Base-by-base conservation (phyloP, 371 early-diverging fungal genomes). In the Smittium mucronatum region DNA sequence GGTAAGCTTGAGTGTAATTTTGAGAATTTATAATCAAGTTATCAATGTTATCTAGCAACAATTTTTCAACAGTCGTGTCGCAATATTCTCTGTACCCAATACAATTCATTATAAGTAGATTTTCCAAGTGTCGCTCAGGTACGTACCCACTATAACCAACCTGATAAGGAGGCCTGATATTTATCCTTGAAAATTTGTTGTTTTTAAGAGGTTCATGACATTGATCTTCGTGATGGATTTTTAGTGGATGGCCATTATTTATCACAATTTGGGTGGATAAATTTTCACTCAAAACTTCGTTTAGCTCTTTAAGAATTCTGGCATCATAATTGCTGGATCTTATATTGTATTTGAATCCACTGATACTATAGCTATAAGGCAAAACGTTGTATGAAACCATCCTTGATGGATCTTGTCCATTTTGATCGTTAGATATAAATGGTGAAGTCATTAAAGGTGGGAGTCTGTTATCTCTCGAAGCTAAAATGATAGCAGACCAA, bases 121-220 rank as follows among this genome's bases (percentile, higher is more conserved):
- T 86, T 76, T 86, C 86, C 5, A 85, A 75, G 67, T 86, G 86
- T 16, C 86, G 75, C 69, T 86, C 86, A 0, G 85, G 83, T 1
- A 82, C 82, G 57, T 81, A 78, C 0, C 86, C 86, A 21, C 75
- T 74, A 66, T 84, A 86, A 61, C 84, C 81, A 73, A 83, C 78
- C 65, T 85, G 74, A 64, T 84, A 84, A 1, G 86, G 86, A 32
- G 86, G 83, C 28, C 86, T 78, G 70, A 75, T 72, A 21, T 66
- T 70, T 15, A 76, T 70, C 8, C 58, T 61, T 57, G 70, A 69
- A 71, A 77, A 77, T 26, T 68, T 66, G n/a, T 84, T 71, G 1
- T 77, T 77, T 69, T 81, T 47, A 21, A 11, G 47, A 21, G 47
- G 21, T 11, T 5, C 5, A 11, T 47, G 11, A 47, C 5, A 21